A percentile compares a stretch with the other conserved stretches of the same genome.
Evolutionary conservation across 176 grass and related monocot genomes (phyloP).

Genomic region (Eleusine coracana): DNA sequence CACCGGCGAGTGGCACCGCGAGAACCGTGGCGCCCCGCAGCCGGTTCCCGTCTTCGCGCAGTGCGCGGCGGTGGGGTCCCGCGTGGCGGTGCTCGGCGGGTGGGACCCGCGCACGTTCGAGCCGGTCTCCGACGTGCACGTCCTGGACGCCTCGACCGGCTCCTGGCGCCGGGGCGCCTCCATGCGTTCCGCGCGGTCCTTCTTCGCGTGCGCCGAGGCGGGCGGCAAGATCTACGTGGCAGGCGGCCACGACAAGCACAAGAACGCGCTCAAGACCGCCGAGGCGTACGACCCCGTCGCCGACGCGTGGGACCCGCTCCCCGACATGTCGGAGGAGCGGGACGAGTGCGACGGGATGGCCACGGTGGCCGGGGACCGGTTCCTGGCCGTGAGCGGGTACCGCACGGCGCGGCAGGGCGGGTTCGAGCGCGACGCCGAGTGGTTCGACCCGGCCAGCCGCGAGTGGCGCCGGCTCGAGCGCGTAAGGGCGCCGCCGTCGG

Average conservation of each 20-base stretch:
- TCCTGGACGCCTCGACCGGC: slow-evolving; percentile 65
- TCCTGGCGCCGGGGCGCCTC: slow-evolving; percentile 43
- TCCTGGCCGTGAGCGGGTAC: slow-evolving; percentile 76
- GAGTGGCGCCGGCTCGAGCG: slow-evolving; percentile 57
- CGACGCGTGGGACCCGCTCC: slow-evolving; percentile 69
- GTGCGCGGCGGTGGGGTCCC: slow-evolving; percentile 49
- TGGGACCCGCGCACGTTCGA: slow-evolving; percentile 77
- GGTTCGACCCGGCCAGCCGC: slow-evolving; percentile 58
- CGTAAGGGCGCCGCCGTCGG: slow-evolving; percentile 45
- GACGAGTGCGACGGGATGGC: slow-evolving; percentile 87
- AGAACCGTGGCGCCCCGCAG: slow-evolving; percentile 41
- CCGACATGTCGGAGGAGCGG: slow-evolving; percentile 81
- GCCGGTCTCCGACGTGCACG: slow-evolving; percentile 66
- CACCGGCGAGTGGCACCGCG: slow-evolving; percentile 62
- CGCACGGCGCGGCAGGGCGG: slow-evolving; percentile 80
- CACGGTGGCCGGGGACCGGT: slow-evolving; percentile 55
- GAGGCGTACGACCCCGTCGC: slow-evolving; percentile 64
- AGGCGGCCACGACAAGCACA: slow-evolving; percentile 82
- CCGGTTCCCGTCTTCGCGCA: slow-evolving; percentile 64
- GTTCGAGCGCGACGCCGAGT: slow-evolving; percentile 73
- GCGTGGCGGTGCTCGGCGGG: slow-evolving; percentile 65
- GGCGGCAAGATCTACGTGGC: slow-evolving; percentile 68
- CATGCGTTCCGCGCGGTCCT: slow-evolving; percentile 42
- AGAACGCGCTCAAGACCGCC: slow-evolving; percentile 87
- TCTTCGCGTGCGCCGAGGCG: slow-evolving; percentile 79